Evolutionary conservation across 2,329 filamentous ascomycete genomes (phyloP).

Genomic region (Clonostachys byssicola): DNA sequence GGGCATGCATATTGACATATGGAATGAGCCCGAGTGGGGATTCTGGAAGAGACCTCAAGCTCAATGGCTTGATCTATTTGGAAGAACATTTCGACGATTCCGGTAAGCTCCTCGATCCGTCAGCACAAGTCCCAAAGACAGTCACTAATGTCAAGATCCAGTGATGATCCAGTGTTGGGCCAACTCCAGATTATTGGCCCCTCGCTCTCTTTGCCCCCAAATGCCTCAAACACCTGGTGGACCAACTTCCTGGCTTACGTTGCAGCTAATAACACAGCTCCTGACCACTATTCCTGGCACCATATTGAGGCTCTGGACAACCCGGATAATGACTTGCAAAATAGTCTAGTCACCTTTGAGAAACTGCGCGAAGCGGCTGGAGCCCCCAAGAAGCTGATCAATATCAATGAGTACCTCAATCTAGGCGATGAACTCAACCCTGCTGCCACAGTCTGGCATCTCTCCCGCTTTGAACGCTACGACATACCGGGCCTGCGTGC

Average conservation of each 20-base stretch:
- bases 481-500: conserved; percentile 34
- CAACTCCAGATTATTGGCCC: conserved; percentile 29
- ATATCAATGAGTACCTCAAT: conserved; percentile 44
- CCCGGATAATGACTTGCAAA: neutral
- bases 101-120: neutral
- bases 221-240: neutral
- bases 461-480: conserved; percentile 38
- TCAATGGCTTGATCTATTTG: conserved; percentile 9
- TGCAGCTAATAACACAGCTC: conserved; percentile 2
- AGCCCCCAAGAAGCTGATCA: conserved; percentile 22
- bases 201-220: conserved; percentile 18
- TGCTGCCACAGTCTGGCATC: conserved; percentile 36
- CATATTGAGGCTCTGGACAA: conserved; percentile 1
- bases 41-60: conserved; percentile 10
- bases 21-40: conserved; percentile 46
- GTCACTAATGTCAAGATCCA: neutral
- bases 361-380: neutral
- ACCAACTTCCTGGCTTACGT: conserved; percentile 3
- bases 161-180: neutral
- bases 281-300: conserved; percentile 9
- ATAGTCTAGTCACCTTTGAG: neutral
- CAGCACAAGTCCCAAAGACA: no score
- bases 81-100: conserved; percentile 4
- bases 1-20: conserved; percentile 40
- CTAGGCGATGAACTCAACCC: conserved; percentile 26